A percentile compares a stretch with the other conserved stretches of the same genome.
Conservation (phyloP, 169 alveolate species). For the Ichthyophthirius multifiliis region DNA sequence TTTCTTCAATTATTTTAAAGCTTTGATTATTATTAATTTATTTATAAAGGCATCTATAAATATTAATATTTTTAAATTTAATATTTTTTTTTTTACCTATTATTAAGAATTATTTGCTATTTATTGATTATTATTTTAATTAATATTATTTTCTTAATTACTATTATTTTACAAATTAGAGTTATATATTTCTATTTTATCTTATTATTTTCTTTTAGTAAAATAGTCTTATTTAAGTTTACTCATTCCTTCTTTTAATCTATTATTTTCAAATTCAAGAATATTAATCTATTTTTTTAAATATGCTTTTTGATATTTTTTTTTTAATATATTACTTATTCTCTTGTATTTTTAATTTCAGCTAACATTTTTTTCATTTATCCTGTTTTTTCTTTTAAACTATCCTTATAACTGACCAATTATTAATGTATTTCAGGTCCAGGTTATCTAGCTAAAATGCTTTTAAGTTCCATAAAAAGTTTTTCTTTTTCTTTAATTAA, state of each 20-base stretch:
- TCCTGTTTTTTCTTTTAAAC: constrained; percentile 31
- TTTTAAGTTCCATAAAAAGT: constrained; percentile 90
- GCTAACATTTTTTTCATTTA: constrained; percentile 35
- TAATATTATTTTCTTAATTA: too few relatives aligned
- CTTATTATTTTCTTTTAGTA: constrained; percentile 23
- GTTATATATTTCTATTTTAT: neutral
- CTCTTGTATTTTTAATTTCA: constrained; percentile 22
- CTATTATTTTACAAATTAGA: too few relatives aligned
- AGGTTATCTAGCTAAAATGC: constrained; percentile 88
- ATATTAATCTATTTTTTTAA: constrained; percentile 12
- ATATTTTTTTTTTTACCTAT: too few relatives aligned
- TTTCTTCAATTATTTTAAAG: too few relatives aligned
- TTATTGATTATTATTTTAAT: too few relatives aligned
- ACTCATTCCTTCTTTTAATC: constrained; percentile 20
- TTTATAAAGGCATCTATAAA: too few relatives aligned
- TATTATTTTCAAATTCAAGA: constrained; percentile 29
- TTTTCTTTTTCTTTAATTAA: constrained; percentile 92
- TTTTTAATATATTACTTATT: neutral
- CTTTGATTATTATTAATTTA: too few relatives aligned
- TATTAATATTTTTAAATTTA: too few relatives aligned
- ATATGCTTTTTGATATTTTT: too few relatives aligned
- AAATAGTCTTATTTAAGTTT: constrained; percentile 34
- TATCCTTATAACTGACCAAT: constrained; percentile 36
- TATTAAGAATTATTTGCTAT: too few relatives aligned
- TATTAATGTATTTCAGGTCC: constrained; percentile 81